Percentiles rank a stretch among this genome's conserved stretches.
Evolutionary conservation across 176 grass and related monocot genomes (phyloP).

Genomic region (Triticum dicoccoides): DNA sequence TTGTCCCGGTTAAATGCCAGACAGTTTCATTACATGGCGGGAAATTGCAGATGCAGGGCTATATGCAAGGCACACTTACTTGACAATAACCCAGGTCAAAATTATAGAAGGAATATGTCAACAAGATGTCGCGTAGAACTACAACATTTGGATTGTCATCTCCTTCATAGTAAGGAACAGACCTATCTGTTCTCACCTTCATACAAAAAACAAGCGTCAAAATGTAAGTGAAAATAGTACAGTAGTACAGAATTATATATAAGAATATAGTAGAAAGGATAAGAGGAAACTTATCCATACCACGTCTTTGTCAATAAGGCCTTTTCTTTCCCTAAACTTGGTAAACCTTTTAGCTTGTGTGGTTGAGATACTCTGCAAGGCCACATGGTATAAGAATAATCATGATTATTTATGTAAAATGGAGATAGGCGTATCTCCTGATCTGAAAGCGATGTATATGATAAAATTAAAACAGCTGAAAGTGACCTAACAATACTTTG

Average conservation of each 20-base stretch:
- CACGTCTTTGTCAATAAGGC: conserved; percentile 99
- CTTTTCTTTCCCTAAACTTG: conserved; percentile 97
- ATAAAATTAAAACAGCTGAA: conserved; percentile 7
- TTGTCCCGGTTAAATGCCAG: conserved; percentile 6
- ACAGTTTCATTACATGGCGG: background rate
- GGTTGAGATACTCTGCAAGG: conserved; percentile 79
- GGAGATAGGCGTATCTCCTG: background rate
- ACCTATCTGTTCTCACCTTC: conserved; percentile 98
- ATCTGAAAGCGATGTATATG: conserved; percentile 2
- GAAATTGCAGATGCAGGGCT: background rate
- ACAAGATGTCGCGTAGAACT: conserved; percentile 85
- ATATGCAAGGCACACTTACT: conserved; percentile 50
- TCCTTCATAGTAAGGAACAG: conserved; percentile 91
- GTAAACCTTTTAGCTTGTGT: conserved; percentile 97
- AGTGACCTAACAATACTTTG: conserved; percentile 12
- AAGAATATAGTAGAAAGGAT: background rate
- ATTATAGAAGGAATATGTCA: conserved; percentile 99
- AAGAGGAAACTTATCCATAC: conserved; percentile 49
- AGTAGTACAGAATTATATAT: conserved; percentile 15
- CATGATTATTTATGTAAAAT: background rate
- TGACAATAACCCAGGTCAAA: conserved; percentile 99
- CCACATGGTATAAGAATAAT: conserved; percentile 33
- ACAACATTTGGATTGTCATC: conserved; percentile 89
- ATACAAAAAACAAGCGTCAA: conserved; percentile 30
- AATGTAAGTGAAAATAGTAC: conserved; percentile 25